Evolutionary conservation across 306 rosid genomes (phyloP), one percentile per base, ranked within the genome.

Genomic region (Trifolium pratense): DNA sequence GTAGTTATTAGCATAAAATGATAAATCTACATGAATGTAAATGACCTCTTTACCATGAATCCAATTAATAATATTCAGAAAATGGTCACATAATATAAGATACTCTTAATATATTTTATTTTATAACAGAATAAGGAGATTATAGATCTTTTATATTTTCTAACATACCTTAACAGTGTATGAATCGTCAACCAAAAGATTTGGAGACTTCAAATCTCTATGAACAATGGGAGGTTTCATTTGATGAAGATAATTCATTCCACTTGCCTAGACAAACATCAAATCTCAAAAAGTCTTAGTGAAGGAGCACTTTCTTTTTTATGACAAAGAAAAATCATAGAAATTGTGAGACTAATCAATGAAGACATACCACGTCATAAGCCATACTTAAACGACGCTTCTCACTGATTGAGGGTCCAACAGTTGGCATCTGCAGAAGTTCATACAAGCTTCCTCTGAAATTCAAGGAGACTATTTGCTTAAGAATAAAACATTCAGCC

Each of bases 181-280:
- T 31, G 96, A 84, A 77, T 74, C 88, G 87, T 94, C 95, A 52
- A 94, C 98, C 82, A 94, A 86, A 78, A 94, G 96, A 76, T 94
- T 94, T 64, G 97, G 97, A 70, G 98, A 94, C 86, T 94, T 94
- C 80, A 94, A 75, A 87, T 94, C 98, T 78, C 96, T 84, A 86
- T 91, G 98, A 81, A 94, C 96, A 74, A 94, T 91, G 43, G 97
- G 98, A 78, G 98, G 96, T 73, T 83, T 90, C 81, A 86, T 84
- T 78, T 84, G 92, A 83, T 94, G 97, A 36, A 94, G 97, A 87
- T 94, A 94, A 87, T 89, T 94, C 98, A 94, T 89, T 59, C 98
- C 98, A 49, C 86, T 91, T 71, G 96, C 98, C 98, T 93, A 84
- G 64, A 75, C 63, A 74, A 74, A 75, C 12, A 73, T 59, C 25